These are phyloP conservation scores for Earliella scabrosa DNA, from an alignment of 1,284 basidiomycete genomes.

Conservation along the genomic window DNA sequence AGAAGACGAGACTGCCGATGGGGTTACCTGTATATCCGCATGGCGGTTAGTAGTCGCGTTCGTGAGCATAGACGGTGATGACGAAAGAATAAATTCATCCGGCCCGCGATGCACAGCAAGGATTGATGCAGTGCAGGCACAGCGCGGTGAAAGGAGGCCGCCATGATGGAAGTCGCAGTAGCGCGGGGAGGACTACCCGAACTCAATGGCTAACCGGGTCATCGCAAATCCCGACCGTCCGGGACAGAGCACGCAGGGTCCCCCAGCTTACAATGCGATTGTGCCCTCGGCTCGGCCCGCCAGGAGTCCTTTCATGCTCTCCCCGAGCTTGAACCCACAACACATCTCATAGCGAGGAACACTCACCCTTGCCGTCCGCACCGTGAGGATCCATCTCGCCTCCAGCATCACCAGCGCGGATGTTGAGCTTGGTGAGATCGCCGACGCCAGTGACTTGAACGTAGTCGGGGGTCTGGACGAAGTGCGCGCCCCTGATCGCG, in stretches of 20 bases:
- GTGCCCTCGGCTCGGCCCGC: too few relatives aligned
- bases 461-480: slow-evolving; percentile 69
- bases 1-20: slow-evolving; percentile 74
- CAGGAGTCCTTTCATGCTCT: too few relatives aligned
- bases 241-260: too few relatives aligned
- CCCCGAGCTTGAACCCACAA: too few relatives aligned
- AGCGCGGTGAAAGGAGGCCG: too few relatives aligned
- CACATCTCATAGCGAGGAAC: too few relatives aligned
- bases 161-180: too few relatives aligned
- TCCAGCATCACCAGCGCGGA: slow-evolving; percentile 61
- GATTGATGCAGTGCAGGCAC: background rate
- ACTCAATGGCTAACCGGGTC: too few relatives aligned
- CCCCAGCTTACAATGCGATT: too few relatives aligned
- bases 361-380: slow-evolving; percentile 56
- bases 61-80: slow-evolving; percentile 38
- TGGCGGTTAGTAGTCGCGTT: slow-evolving; percentile 13
- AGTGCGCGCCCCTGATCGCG: slow-evolving; percentile 74
- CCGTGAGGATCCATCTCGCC: slow-evolving; percentile 70
- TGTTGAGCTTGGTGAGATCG: slow-evolving; percentile 69
- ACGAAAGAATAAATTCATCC: background rate
- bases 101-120: background rate
- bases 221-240: too few relatives aligned
- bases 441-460: slow-evolving; percentile 72
- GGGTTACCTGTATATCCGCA: slow-evolving; percentile 54
- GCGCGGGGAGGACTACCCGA: too few relatives aligned